phyloP scores from a whole-genome alignment of 139 green algal genomes.

The Closterium sp. region DNA sequence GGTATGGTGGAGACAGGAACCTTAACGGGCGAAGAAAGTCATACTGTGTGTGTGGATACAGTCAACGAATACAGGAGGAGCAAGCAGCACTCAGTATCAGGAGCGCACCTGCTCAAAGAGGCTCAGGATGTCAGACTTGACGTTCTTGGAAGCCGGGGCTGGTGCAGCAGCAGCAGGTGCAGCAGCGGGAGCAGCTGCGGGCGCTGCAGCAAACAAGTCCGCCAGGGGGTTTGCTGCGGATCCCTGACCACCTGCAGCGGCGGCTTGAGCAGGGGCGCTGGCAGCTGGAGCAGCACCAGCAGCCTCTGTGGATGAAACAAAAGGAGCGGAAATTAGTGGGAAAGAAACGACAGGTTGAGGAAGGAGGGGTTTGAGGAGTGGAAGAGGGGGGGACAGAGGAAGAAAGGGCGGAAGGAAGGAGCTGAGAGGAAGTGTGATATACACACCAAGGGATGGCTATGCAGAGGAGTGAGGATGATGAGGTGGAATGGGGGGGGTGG shows the following conservation, averaged over 20 bases:
- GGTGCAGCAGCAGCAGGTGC: background rate
- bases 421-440: background rate
- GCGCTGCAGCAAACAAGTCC: background rate
- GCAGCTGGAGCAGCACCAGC: background rate
- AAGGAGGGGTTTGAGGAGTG: background rate
- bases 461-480: no score
- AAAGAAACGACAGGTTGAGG: background rate
- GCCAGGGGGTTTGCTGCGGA: background rate
- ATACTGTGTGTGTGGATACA: no score
- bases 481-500: no score
- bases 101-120: conserved; percentile 18
- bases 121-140: conserved; percentile 34
- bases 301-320: background rate
- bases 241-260: no score
- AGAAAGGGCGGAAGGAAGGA: background rate
- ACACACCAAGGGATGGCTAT: no score
- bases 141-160: background rate
- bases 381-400: background rate
- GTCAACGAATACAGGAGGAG: no score
- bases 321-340: background rate
- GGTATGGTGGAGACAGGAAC: background rate
- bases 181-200: background rate
- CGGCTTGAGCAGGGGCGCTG: background rate
- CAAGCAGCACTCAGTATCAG: background rate
- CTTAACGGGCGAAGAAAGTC: no score